Conservation (phyloP, 495 filamentous ascomycete species). For the Patellaria atrata region DNA sequence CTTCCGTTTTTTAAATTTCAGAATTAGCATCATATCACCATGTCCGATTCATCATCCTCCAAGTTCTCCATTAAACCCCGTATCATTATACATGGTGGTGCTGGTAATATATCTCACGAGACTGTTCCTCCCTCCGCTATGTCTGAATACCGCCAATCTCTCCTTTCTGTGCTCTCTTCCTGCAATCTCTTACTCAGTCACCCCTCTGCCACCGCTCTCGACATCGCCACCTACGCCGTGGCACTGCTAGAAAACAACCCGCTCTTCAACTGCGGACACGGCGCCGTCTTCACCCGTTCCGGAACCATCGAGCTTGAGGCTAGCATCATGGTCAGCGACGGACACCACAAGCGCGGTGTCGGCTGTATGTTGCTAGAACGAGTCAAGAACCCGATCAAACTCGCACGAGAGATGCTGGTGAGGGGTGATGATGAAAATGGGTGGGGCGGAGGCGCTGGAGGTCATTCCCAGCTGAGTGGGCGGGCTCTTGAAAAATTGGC, state of each 20-base stretch:
- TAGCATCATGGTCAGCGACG: slow-evolving; percentile 74
- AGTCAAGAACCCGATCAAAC: slow-evolving; percentile 64
- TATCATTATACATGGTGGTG: slow-evolving; percentile 79
- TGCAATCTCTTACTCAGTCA: slow-evolving; percentile 31
- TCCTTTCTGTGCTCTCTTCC: slow-evolving; percentile 44
- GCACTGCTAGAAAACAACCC: slow-evolving; percentile 62
- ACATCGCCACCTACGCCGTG: slow-evolving; percentile 64
- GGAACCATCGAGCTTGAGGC: slow-evolving; percentile 81
- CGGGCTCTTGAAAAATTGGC: slow-evolving; percentile 52
- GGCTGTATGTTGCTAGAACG: slow-evolving; percentile 56
- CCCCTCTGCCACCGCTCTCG: slow-evolving; percentile 39
- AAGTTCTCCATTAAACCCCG: slow-evolving; percentile 37
- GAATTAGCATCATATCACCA: too few relatives aligned
- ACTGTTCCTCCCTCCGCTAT: slow-evolving; percentile 51
- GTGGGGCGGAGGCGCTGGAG: slow-evolving; percentile 32
- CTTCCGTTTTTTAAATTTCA: too few relatives aligned
- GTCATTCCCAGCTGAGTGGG: slow-evolving; percentile 56
- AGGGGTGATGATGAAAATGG: slow-evolving; percentile 41
- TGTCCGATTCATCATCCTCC: too few relatives aligned
- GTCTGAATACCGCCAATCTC: slow-evolving; percentile 41
- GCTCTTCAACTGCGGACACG: slow-evolving; percentile 75
- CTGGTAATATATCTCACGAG: slow-evolving; percentile 60
- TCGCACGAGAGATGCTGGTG: slow-evolving; percentile 59
- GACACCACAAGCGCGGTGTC: slow-evolving; percentile 57
- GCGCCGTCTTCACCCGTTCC: slow-evolving; percentile 71